Conservation (phyloP, 148 eudicot species). For the Rhododendron ovatum region DNA sequence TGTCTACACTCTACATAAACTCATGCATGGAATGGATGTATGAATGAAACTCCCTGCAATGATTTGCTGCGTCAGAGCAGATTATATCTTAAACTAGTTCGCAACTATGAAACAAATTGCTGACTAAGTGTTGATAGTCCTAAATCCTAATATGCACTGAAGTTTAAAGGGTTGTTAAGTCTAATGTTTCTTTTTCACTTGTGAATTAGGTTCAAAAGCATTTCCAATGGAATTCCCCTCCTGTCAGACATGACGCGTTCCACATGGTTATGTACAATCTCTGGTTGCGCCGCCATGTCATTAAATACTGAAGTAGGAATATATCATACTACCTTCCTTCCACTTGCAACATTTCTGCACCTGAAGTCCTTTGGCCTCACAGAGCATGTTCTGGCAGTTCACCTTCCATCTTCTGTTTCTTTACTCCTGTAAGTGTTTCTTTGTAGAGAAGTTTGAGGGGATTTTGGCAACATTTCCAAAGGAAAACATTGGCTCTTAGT, state of each 20-base stretch:
- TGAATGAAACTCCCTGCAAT: neutral
- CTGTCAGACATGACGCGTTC: neutral
- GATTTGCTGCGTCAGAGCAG: neutral
- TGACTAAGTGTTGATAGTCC: neutral
- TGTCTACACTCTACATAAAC: neutral
- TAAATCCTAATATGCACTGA: neutral
- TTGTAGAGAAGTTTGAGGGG: neutral
- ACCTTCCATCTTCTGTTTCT: neutral
- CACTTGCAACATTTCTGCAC: neutral
- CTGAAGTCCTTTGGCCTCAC: too few species aligned
- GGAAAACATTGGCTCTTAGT: neutral
- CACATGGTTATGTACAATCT: constrained; percentile 12
- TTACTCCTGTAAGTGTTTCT: neutral
- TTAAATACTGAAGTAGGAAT: neutral
- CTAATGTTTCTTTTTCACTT: neutral
- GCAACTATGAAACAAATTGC: neutral
- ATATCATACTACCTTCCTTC: neutral
- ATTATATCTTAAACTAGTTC: neutral
- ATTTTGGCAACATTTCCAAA: neutral
- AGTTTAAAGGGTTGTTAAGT: neutral
- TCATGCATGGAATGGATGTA: neutral
- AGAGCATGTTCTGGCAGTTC: neutral
- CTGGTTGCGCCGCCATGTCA: constrained; percentile 7
- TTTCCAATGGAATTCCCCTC: constrained; percentile 7
- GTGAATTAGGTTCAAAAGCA: constrained; percentile 9